Evolutionary conservation across 208 protist genomes (phyloP).

Genomic region (Leishmania braziliensis): DNA sequence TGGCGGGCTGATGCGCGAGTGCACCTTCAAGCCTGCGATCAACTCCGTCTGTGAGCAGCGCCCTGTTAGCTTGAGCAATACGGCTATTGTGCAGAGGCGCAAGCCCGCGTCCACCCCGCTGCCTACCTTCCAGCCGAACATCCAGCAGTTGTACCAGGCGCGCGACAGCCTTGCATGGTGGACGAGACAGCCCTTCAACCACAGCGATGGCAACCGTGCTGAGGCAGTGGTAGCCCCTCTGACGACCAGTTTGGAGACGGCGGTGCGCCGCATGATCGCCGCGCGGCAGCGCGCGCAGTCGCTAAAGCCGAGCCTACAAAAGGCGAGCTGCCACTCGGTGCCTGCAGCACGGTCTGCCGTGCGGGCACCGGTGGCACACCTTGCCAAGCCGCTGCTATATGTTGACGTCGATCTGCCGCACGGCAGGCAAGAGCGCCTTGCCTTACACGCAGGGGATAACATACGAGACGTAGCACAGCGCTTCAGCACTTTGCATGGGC

Average conservation of each 20-base stretch:
- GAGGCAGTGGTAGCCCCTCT: conserved; percentile 4
- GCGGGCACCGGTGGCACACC: not conserved
- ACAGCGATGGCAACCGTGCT: not conserved
- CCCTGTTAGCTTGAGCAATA: not conserved
- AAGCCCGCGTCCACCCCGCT: not conserved
- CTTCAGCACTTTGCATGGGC: conserved; percentile 22
- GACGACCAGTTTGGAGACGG: conserved; percentile 41
- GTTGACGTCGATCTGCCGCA: conserved; percentile 30
- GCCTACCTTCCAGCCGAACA: conserved; percentile 9
- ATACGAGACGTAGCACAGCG: conserved; percentile 7
- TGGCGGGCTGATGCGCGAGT: conserved; percentile 51
- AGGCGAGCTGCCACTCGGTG: not conserved
- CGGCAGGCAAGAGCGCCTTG: conserved; percentile 14
- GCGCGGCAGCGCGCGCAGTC: conserved; percentile 21
- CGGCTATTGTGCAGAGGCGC: not conserved
- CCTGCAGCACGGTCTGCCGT: not conserved
- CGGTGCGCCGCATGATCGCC: conserved; percentile 56
- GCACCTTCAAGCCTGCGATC: conserved; percentile 59
- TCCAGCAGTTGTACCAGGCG: conserved; percentile 24
- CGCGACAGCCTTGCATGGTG: conserved; percentile 32
- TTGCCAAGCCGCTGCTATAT: conserved; percentile 22
- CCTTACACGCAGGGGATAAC: conserved; percentile 19
- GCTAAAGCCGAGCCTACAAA: not conserved
- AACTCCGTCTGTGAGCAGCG: conserved; percentile 21
- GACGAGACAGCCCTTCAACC: conserved; percentile 10